Conservation (phyloP, 1,139 yeast genomes). For the Dujonia santamariae region DNA sequence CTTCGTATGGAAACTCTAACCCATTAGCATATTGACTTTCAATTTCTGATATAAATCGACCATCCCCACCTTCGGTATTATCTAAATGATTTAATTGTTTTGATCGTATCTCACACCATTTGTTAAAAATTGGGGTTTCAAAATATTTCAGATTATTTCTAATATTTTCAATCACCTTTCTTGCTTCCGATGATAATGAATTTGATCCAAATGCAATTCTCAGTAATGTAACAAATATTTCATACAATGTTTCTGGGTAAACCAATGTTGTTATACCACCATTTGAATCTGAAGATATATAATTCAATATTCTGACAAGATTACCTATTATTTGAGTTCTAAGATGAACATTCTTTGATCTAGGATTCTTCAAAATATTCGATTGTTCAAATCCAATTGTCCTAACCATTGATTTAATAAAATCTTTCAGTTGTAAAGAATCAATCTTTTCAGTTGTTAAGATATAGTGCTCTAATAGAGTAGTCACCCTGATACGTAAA, state of each 20-base stretch:
- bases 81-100: slow-evolving; percentile 36
- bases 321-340: slow-evolving; percentile 44
- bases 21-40: slow-evolving; percentile 53
- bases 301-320: slow-evolving; percentile 30
- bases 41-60: slow-evolving; percentile 22
- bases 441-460: slow-evolving; percentile 28
- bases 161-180: slow-evolving; percentile 26
- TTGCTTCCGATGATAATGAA: slow-evolving; percentile 35
- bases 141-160: slow-evolving; percentile 20
- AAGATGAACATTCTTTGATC: slow-evolving; percentile 38
- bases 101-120: slow-evolving; percentile 40
- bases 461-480: slow-evolving; percentile 42
- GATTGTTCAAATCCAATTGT: slow-evolving; percentile 54
- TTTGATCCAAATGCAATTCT: slow-evolving; percentile 56
- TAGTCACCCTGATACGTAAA: slow-evolving; percentile 39
- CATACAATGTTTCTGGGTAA: slow-evolving; percentile 44
- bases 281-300: slow-evolving; percentile 29
- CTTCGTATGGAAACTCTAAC: slow-evolving; percentile 59
- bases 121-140: slow-evolving; percentile 34
- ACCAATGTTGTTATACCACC: slow-evolving; percentile 33
- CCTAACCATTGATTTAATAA: slow-evolving; percentile 43
- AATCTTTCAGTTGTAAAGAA: slow-evolving; percentile 31
- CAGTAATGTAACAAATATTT: slow-evolving; percentile 49
- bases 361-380: slow-evolving; percentile 42
- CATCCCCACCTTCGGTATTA: slow-evolving; percentile 7